Evolutionary conservation across 2,329 filamentous ascomycete species (phyloP), one percentile per base, ranked within the genome.

Genomic region (Coniella lustricola): DNA sequence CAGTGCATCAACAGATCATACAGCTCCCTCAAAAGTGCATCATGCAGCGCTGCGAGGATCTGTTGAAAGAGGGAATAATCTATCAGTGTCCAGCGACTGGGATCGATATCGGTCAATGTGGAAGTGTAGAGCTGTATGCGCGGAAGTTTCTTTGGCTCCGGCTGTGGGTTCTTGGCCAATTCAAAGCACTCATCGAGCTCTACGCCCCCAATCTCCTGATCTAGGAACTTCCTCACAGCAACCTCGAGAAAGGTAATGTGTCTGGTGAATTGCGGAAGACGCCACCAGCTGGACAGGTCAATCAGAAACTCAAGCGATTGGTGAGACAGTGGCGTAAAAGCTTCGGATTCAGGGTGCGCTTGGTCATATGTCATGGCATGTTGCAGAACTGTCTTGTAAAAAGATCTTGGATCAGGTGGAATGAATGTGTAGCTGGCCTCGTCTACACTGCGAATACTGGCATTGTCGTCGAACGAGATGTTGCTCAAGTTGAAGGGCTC

Each of bases 211-310:
- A 95, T 81, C 59, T 95, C 86, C 55, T 87, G 82, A 56, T 95
- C 85, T 39, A 89, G 71, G 61, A 90, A 97, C 64, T 93, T 93
- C 59, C 90, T 85, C 18, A 84, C 78, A 7, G 89, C 78, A 48
- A 94, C 86, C 67, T 97, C 93, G 32, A 97, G 69, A 58, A 95
- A 84, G 5, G 91, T 68, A 5, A 95, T 81, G 44, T 89, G 75
- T 38, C 90, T 80, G 3, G 89, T 88, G 60, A 84, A 89, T 55
- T 85, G 82, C 2, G 91, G 90, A 53, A 98, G 77, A 43, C 93
- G 84, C 93, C 93, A 98, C 59, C 90, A 82, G 54, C 89, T 72
- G 51, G 85, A 87, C 49, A 96, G 76, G 64, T 97, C 91, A 52
- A 85, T 86, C 54, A 98, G 68, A 39, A 98, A 71, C 48, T 96